A percentile compares a stretch with the other conserved stretches of the same genome.
phyloP scores from a whole-genome alignment of 2,329 filamentous ascomycete genomes.

The Ophiocordyceps unilateralis region DNA sequence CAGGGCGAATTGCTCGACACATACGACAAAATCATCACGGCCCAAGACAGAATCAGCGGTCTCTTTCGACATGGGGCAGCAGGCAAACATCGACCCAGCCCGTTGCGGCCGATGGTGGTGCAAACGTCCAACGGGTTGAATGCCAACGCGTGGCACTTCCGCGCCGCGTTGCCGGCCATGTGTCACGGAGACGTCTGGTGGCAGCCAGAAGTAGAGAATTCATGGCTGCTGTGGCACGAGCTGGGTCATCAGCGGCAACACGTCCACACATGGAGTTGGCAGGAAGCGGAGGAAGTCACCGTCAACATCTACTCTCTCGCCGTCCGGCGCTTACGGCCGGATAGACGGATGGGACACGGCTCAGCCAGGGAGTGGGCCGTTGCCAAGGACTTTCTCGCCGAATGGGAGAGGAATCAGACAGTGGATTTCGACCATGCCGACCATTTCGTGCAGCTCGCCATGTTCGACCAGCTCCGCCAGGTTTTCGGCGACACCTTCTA shows the following conservation, averaged over 20 bases:
- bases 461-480: slow-evolving; percentile 1
- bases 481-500: not conserved
- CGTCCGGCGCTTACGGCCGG: not conserved
- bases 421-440: not conserved
- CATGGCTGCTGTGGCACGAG: slow-evolving; percentile 2
- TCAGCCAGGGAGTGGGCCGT: slow-evolving; percentile 1
- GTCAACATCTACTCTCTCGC: slow-evolving; percentile 1
- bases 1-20: not conserved
- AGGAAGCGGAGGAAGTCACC: not conserved
- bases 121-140: not conserved
- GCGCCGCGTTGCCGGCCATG: not conserved
- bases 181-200: not conserved
- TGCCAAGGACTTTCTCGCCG: slow-evolving; percentile 1
- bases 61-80: not conserved
- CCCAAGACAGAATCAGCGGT: slow-evolving; percentile 2
- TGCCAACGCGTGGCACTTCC: not conserved
- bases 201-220: not conserved
- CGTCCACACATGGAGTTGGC: slow-evolving; percentile 1
- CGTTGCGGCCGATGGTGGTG: slow-evolving; percentile 1
- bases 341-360: not conserved
- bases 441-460: not conserved
- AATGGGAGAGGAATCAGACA: not conserved
- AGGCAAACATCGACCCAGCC: not conserved
- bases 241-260: slow-evolving; percentile 2
- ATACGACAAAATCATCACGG: slow-evolving; percentile 1